Base-by-base conservation (phyloP, 164 flowering plant genomes). In the Liriodendron chinense region DNA sequence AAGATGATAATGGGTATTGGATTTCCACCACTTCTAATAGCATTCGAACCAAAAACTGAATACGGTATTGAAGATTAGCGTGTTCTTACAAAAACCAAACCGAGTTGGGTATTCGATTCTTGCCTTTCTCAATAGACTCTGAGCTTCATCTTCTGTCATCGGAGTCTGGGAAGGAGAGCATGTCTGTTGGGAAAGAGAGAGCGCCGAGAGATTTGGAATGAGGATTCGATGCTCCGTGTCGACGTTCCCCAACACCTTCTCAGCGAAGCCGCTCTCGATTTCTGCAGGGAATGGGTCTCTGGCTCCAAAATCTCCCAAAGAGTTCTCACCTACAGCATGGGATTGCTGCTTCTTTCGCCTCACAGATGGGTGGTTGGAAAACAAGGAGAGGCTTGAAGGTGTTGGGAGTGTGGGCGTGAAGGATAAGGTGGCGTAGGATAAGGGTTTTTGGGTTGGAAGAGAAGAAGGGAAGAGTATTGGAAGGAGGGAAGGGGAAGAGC, bases 261-360 rank as follows among this genome's bases (percentile, higher is more conserved):
- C 96, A 0, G 73, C 93, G 70, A 96, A 96, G 22, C 71, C 7
- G 76, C 93, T 93, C 76, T 79, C 97, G 0, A 96, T 24, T 72
- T 96, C 97, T 1, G 85, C 94, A 0, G 97, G 94, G 56, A 90
- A 93, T 0, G 99, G 97, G 83, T 96, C 99, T 78, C 99, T 86
- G 0, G 94, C 97, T 0, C 99, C 98, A 72, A 93, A 92, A 72
- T 93, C 99, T 2, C 96, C 97, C 74, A 92, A 68, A 18, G 80
- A 5, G 65, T 91, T 93, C 4, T 53, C 61, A 1, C 75, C 72
- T 22, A 18, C 1, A 34, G 79, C 80, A 65, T 22, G 28, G 65
- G 16, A 16, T 64, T 34, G n/a, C 65, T 28, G 22, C 24, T 7
- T 21, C 47, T 22, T 13, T 9, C n/a, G 53, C n/a, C n/a, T 47